Base-by-base conservation (phyloP, 139 green algal genomes). In the Haematococcus lacustris region DNA sequence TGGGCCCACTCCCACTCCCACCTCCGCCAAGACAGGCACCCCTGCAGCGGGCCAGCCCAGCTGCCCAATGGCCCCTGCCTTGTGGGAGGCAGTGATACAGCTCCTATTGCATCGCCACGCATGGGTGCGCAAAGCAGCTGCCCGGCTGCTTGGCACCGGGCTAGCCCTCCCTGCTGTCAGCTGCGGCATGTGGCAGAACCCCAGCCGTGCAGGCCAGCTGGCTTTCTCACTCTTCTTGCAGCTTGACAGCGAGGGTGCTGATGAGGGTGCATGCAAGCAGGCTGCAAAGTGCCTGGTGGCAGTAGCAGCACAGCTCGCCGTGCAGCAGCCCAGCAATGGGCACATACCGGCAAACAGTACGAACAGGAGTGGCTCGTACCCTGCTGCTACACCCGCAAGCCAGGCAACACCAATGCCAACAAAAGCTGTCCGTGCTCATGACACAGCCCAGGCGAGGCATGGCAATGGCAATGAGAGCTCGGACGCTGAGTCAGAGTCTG, bases 111-210 rank as follows among this genome's bases (percentile, higher is more conserved):
- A 85, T 64, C 51, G 71, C 0, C 93, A 98, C 80, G 30, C 85
- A 59, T 98, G 93, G 93, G 89, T 98, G 65, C 88, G 91, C 34
- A 91, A 89, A 71, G 90, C 86, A 23, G 82, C 85, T 9, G 80
- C 71, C 26, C 82, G 93, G 38, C 78, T 97, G 67, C 38, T 97
- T 35, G 89, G 88, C 3, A 28, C 73, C 9, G 83, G 41, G 0
- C 76, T 98, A 21, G 82, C 82, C 3, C 35, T 40, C 4, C 71
- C 73, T 3, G 69, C 38, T 17, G 75, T 92, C 4, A 74, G 35
- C 47, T 60, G 25, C 6, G 76, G 78, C 3, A 39, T 89, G 39
- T 70, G 78, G 47, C 53, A 17, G 38, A 51, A 26, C 21, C 41
- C 60, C 66, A 68, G 43, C 38, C 38, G 30, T 5, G 35, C 61